Percentiles rank a stretch among this genome's conserved stretches.
Conservation (phyloP, 2,329 filamentous ascomycete genomes). For the Pseudocercospora macadamiae region DNA sequence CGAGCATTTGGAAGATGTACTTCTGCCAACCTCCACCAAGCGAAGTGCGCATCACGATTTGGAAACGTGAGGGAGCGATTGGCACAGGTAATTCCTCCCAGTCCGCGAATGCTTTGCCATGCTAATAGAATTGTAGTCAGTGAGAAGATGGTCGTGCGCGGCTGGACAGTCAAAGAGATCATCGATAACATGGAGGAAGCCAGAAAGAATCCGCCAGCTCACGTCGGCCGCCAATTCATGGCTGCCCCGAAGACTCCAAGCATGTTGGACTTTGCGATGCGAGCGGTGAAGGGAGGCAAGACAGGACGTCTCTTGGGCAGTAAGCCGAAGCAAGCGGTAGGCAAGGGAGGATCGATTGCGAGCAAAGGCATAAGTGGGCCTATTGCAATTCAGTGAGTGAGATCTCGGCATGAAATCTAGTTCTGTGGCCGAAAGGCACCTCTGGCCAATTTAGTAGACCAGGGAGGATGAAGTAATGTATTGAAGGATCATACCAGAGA, state of each 20-base stretch:
- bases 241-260: neutral
- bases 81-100: neutral
- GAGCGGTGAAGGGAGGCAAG: neutral
- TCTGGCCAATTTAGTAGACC: too few species aligned
- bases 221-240: neutral
- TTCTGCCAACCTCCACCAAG: constrained; percentile 13
- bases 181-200: constrained; percentile 14
- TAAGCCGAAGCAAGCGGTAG: too few species aligned
- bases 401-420: too few species aligned
- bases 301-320: too few species aligned
- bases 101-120: too few species aligned
- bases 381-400: too few species aligned
- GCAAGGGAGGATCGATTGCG: too few species aligned
- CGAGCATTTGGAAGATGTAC: constrained; percentile 13
- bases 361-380: too few species aligned
- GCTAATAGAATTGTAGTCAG: too few species aligned
- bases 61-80: neutral
- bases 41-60: constrained; percentile 6
- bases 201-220: neutral
- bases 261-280: neutral
- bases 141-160: constrained; percentile 3
- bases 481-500: too few species aligned
- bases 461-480: too few species aligned
- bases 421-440: too few species aligned
- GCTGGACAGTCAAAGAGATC: constrained; percentile 12